Evolutionary conservation across 2,329 filamentous ascomycete genomes (phyloP).

Genomic region (Alternaria sp.): DNA sequence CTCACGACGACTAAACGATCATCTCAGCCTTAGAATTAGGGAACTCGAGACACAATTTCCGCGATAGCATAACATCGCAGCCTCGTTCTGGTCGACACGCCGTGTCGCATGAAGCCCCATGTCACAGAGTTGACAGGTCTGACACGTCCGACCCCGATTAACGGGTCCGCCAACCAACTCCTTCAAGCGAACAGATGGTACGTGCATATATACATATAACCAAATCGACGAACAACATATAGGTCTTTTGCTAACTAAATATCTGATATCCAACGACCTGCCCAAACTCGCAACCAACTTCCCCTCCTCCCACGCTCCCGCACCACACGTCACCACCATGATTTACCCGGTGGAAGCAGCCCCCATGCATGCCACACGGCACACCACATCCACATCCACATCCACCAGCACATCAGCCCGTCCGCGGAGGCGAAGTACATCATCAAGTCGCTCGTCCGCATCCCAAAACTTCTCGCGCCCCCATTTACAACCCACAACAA

Average conservation of each 20-base stretch:
- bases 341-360: constrained; percentile 21
- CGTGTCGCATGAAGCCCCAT: constrained; percentile 16
- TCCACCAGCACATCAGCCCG: not conserved
- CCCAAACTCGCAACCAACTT: not conserved
- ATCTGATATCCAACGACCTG: not conserved
- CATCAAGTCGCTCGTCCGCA: constrained; percentile 4
- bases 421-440: constrained; percentile 16
- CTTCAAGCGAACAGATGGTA: constrained; percentile 8
- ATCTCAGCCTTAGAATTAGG: not conserved
- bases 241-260: not conserved
- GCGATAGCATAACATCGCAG: constrained; percentile 2
- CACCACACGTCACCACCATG: constrained; percentile 7
- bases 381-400: not conserved
- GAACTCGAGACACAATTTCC: constrained; percentile 1
- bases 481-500: not conserved
- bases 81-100: constrained; percentile 1
- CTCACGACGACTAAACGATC: not conserved
- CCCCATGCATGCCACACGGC: constrained; percentile 6
- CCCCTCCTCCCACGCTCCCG: not conserved
- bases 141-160: constrained; percentile 1
- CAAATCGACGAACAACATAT: not conserved
- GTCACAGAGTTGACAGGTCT: constrained; percentile 15
- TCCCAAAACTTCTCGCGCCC: constrained; percentile 17
- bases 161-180: not conserved
- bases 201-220: constrained; percentile 11